Evolutionary conservation across 805 yeast genomes (phyloP).

Genomic region (Wickerhamiella siamensis): DNA sequence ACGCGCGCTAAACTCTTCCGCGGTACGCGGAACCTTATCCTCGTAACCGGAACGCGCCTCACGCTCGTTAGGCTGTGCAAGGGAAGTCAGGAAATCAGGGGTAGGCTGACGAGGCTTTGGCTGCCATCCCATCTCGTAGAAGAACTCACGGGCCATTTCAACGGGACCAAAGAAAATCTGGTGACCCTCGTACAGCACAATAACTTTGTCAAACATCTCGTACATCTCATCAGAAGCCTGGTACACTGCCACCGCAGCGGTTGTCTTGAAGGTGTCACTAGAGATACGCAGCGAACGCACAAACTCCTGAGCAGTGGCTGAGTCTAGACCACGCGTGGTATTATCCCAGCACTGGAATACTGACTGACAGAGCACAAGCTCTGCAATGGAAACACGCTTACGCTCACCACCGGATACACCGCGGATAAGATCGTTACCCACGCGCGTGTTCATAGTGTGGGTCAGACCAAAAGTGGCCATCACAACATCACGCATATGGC

Average conservation of each 20-base stretch:
- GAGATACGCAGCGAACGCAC: constrained; percentile 49
- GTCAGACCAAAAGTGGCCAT: constrained; percentile 44
- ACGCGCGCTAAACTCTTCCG: constrained; percentile 43
- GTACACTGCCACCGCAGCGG: constrained; percentile 55
- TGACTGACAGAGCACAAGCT: constrained; percentile 53
- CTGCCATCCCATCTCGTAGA: constrained; percentile 48
- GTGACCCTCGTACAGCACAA: constrained; percentile 43
- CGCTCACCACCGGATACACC: constrained; percentile 82
- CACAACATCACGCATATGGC: constrained; percentile 33
- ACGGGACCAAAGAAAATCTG: constrained; percentile 56
- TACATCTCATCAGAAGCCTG: constrained; percentile 58
- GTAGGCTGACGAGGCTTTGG: constrained; percentile 55
- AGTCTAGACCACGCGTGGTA: constrained; percentile 73
- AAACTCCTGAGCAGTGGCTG: constrained; percentile 71
- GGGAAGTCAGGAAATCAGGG: constrained; percentile 56
- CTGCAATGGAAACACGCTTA: constrained; percentile 72
- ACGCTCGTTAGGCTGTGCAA: constrained; percentile 55
- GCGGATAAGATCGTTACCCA: constrained; percentile 47
- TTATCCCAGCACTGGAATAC: constrained; percentile 62
- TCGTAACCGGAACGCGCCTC: constrained; percentile 34
- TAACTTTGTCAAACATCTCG: constrained; percentile 47
- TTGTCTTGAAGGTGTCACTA: constrained; percentile 37
- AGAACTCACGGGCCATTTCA: constrained; percentile 39
- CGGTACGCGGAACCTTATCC: constrained; percentile 41
- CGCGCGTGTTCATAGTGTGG: constrained; percentile 47